Percentiles rank a stretch among this genome's conserved stretches.
These are phyloP conservation scores for Chaetoscypha palmicola DNA, from an alignment of 2,329 filamentous ascomycete genomes.

Conservation along the genomic window DNA sequence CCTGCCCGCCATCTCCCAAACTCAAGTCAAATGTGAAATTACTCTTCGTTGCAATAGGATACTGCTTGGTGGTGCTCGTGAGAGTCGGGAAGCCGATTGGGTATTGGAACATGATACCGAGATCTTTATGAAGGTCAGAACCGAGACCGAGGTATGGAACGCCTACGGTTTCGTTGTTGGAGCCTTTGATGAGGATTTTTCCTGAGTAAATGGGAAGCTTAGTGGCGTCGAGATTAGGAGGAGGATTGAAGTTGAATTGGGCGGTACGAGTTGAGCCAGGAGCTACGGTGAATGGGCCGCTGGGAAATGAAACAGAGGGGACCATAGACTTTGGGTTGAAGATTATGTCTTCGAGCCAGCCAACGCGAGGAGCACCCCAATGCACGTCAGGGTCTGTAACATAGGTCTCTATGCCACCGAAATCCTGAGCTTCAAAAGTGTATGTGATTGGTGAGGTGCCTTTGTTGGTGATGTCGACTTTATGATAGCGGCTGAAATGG, in stretches of 20 bases:
- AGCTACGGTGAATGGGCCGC: neutral
- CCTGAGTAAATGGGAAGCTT: slow-evolving; percentile 43
- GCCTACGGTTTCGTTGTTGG: slow-evolving; percentile 22
- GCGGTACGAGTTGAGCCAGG: slow-evolving; percentile 1
- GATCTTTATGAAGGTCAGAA: neutral
- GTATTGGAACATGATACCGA: neutral
- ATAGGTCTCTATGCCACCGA: slow-evolving; percentile 1
- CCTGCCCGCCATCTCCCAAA: neutral
- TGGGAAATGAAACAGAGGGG: neutral
- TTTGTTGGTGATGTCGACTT: slow-evolving; percentile 1
- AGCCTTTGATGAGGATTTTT: slow-evolving; percentile 40
- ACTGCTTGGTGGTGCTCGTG: neutral
- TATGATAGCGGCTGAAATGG: slow-evolving; percentile 2
- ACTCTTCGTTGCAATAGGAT: neutral
- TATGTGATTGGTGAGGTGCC: neutral
- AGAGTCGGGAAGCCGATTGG: neutral
- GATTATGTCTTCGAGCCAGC: slow-evolving; percentile 2
- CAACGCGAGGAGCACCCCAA: slow-evolving; percentile 1
- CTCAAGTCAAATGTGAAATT: neutral
- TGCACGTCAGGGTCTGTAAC: neutral
- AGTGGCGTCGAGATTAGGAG: slow-evolving; percentile 17
- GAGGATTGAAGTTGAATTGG: slow-evolving; percentile 5
- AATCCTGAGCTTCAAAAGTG: neutral
- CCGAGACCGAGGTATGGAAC: slow-evolving; percentile 1
- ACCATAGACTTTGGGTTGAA: neutral